These are phyloP conservation scores for Tetradesmus lagerheimii DNA, from an alignment of 139 green algal species.

Conservation along the genomic window DNA sequence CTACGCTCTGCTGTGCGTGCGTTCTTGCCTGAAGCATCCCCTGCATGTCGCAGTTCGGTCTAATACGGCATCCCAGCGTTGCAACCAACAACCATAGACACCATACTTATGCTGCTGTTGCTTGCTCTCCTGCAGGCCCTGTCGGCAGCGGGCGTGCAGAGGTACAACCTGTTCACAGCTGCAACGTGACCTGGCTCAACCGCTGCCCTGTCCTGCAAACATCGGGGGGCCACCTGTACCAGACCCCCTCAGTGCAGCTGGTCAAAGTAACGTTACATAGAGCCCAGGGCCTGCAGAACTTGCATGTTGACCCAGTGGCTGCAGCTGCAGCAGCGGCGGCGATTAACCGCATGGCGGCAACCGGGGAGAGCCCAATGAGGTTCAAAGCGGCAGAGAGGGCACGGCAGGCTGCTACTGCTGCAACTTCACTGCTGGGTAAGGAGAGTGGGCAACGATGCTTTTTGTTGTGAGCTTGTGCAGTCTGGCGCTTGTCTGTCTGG, in stretches of 20 bases:
- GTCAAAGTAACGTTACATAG: slow-evolving; percentile 31
- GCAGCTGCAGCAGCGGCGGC: slow-evolving; percentile 21
- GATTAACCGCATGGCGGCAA: not conserved
- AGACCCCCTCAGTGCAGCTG: slow-evolving; percentile 26
- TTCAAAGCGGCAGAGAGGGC: not conserved
- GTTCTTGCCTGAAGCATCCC: not conserved
- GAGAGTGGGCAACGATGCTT: no score
- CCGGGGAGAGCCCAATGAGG: not conserved
- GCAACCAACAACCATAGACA: not conserved
- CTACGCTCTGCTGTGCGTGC: not conserved
- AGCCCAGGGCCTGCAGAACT: slow-evolving; percentile 43
- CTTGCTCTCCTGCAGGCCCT: slow-evolving; percentile 8
- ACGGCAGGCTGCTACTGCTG: not conserved
- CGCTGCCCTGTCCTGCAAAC: slow-evolving; percentile 33
- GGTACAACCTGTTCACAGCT: not conserved
- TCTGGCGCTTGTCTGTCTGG: not conserved
- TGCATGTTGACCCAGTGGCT: slow-evolving; percentile 39
- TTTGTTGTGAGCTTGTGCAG: not conserved
- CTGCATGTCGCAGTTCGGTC: not conserved
- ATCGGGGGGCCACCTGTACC: slow-evolving; percentile 23
- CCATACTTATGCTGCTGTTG: not conserved
- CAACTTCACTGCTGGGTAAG: not conserved
- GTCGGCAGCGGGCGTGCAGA: slow-evolving; percentile 26
- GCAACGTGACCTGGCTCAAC: not conserved
- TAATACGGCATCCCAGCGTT: not conserved